Evolutionary conservation across 345 rosid genomes (phyloP), one percentile per base, ranked within the genome.

Genomic region (Passiflora organensis): DNA sequence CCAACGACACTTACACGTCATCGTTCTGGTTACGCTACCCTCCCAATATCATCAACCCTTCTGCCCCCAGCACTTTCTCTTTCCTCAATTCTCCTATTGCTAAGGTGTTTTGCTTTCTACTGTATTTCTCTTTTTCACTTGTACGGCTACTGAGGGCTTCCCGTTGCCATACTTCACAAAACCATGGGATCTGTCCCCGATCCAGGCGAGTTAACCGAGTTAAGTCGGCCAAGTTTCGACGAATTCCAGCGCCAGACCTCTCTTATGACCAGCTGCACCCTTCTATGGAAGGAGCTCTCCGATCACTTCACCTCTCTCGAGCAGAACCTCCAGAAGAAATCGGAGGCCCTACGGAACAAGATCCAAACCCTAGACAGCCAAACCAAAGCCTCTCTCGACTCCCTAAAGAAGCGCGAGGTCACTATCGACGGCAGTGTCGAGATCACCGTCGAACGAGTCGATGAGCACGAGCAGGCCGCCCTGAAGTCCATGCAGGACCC

Each of bases 221-320:
- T 71, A 65, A 59, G 87, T 75, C 91, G 61, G 70, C 95, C 95
- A 66, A 80, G 86, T 62, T 93, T 93, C 76, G 99, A 89, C 52
- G 97, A 93, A 70, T 93, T 93, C 76, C 89, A 89, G 82, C 76
- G 85, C 34, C 99, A 93, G 58, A 66, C 95, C 25, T 89, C 99
- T 16, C 67, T 93, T 60, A 93, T 93, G 99, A 84, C 89, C n/a
- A 84, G 91, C 85, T 93, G 99, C 66, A 89, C 95, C 32, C 95
- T 93, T 24, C 83, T 93, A 28, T 93, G 99, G 99, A 82, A 86
- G 58, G 99, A 93, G 67, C 97, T 93, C 57, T 93, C 99, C 19
- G 99, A 93, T 68, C 99, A 89, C 78, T 86, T 93, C 76, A 80
- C 86, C 34, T 75, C 94, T 10, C 67, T 93, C 1, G 99, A 93